Base-by-base conservation (phyloP, 1,284 basidiomycete genomes). In the Afroboletus lepidellus region DNA sequence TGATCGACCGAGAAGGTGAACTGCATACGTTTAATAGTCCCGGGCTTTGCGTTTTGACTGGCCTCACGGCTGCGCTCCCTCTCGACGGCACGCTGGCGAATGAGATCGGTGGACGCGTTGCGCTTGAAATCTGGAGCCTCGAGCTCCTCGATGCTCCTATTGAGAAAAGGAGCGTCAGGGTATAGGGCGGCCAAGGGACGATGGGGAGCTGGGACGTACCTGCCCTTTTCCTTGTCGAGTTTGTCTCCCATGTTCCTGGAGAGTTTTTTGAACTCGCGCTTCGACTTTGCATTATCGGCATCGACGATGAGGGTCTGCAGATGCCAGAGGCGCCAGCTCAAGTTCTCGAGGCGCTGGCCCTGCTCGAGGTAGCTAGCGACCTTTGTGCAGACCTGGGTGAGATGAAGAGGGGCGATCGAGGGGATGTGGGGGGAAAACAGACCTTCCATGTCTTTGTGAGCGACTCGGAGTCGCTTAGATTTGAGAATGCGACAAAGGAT, bases 361-460 rank as follows among this genome's bases (percentile, higher is more conserved):
- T 90, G 88, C 73, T 92, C 89, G 66, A 91, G 85, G 75, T 83
- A 90, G 69, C 87, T 83, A 51, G 90, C 89, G 57, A 90, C 87
- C 74, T 90, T 90, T 36, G 87, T 88, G 73, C 87, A 90, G 67
- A 90, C 87, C 87, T 89, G 49, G 43, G 21, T 2, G 37, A 25
- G 13, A 51, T 54, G 45, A 59, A 46, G 8, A 49, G 44, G 44
- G 56, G 7, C 12, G 47, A 46, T 51, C 34, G 42, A 23, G 29
- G 34, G 46, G 41, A 46, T 45, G 55, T 18, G 7, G 46, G 41
- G 24, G 20, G 50, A 51, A 34, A 41, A 50, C 42, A 46, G 2
- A 87, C 89, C 80, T 91, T 91, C 90, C 89, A 92, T 60, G 90
- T 92, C 77, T 84, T 88, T 50, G 89, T 89, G 67, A 92, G 75